These are phyloP conservation scores for Paulownia fortunei DNA, from an alignment of 257 asterid species.

Conservation along the genomic window DNA sequence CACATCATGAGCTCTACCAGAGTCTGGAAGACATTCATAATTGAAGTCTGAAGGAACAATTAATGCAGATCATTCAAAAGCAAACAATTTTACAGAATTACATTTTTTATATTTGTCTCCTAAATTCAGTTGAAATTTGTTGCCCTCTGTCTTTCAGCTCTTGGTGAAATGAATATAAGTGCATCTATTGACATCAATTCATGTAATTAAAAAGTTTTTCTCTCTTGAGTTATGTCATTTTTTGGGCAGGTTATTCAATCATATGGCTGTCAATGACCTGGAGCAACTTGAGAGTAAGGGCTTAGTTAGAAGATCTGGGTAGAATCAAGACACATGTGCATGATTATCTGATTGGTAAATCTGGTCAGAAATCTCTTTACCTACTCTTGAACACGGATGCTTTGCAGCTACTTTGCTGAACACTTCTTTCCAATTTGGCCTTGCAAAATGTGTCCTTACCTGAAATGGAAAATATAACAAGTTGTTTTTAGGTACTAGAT, in stretches of 20 bases:
- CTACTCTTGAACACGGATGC: constrained; percentile 84
- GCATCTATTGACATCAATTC: not conserved
- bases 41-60: too few relatives aligned
- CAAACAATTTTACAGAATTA: not conserved
- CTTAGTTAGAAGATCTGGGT: constrained; percentile 1
- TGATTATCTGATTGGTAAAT: constrained; percentile 7
- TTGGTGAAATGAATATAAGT: not conserved
- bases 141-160: not conserved
- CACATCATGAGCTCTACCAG: not conserved
- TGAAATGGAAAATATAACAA: constrained; percentile 48
- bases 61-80: not conserved
- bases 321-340: not conserved
- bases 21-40: not conserved
- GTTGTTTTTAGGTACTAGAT: not conserved
- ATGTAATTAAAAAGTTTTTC: not conserved
- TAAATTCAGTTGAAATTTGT: not conserved
- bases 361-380: constrained; percentile 55
- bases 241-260: not conserved
- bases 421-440: constrained; percentile 79
- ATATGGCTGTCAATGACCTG: not conserved
- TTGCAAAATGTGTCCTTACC: constrained; percentile 76
- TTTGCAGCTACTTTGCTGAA: constrained; percentile 78
- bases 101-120: not conserved
- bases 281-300: not conserved
- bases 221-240: not conserved